A percentile compares a stretch with the other conserved stretches of the same genome.
Evolutionary conservation across 2,329 filamentous ascomycete genomes (phyloP).

Genomic region (Clonostachys sp.): DNA sequence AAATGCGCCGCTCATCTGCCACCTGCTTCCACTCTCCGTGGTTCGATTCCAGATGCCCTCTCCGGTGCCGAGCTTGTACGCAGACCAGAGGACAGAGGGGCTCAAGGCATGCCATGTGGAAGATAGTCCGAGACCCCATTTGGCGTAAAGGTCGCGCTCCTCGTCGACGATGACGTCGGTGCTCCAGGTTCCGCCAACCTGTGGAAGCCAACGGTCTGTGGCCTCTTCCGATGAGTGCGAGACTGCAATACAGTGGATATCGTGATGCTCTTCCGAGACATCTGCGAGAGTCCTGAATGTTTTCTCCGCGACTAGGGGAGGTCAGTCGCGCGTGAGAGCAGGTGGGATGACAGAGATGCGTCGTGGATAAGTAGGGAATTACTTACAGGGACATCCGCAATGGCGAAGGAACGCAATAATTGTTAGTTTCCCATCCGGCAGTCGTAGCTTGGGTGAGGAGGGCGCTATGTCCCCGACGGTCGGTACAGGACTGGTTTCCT

Average conservation of each 20-base stretch:
- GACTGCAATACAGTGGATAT: conserved; percentile 54
- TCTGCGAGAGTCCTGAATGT: conserved; percentile 51
- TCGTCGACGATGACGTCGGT: conserved; percentile 57
- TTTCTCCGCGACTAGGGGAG: conserved; percentile 59
- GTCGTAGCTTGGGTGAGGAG: conserved; percentile 39
- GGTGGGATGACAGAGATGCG: neutral
- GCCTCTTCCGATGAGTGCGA: conserved; percentile 51
- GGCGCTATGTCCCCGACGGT: conserved; percentile 52
- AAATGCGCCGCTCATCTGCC: conserved; percentile 66
- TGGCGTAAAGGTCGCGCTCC: conserved; percentile 53
- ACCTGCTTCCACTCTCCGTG: conserved; percentile 61
- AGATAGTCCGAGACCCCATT: conserved; percentile 61
- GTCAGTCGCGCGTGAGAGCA: neutral
- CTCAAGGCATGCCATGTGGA: conserved; percentile 59
- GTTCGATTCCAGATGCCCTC: conserved; percentile 64
- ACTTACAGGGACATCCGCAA: conserved; percentile 69
- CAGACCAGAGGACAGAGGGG: conserved; percentile 51
- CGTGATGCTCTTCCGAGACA: conserved; percentile 42
- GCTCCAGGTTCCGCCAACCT: conserved; percentile 51
- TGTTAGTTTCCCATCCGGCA: conserved; percentile 52
- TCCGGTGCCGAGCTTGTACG: conserved; percentile 50
- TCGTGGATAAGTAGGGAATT: too few relatives aligned
- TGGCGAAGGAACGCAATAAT: conserved; percentile 67
- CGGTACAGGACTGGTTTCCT: conserved; percentile 40
- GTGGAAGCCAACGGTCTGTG: conserved; percentile 53